Percentiles rank a stretch among this genome's conserved stretches.
phyloP scores from a whole-genome alignment of 768 basidiomycete genomes.

The Trametes meyenii region DNA sequence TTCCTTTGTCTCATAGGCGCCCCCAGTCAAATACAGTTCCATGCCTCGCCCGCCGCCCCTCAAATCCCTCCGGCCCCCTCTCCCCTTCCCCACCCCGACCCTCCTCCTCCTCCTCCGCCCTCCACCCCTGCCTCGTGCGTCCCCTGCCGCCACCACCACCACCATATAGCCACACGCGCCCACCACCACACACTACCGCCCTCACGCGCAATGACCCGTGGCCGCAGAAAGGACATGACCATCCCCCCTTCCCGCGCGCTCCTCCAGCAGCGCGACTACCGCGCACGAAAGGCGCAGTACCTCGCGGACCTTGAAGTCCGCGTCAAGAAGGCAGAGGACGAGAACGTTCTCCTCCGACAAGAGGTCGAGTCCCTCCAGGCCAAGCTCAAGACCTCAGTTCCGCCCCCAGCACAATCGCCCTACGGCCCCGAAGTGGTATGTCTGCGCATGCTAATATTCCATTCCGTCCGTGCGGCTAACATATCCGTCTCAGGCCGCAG shows the following conservation, averaged over 20 bases:
- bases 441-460: constrained; percentile 21
- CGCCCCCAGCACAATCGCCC: constrained; percentile 19
- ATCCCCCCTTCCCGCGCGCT: constrained; percentile 62
- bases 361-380: constrained; percentile 51
- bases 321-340: constrained; percentile 54
- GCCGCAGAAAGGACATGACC: constrained; percentile 65
- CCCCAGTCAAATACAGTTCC: constrained; percentile 23
- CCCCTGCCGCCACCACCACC: not conserved
- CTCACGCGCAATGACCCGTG: constrained; percentile 54
- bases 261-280: constrained; percentile 65
- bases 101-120: constrained; percentile 3
- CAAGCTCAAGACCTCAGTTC: constrained; percentile 34
- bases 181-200: not conserved
- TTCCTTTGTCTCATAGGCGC: constrained; percentile 22
- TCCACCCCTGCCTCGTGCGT: not conserved
- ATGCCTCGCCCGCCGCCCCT: constrained; percentile 14
- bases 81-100: not conserved
- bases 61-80: constrained; percentile 11
- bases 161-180: not conserved
- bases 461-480: constrained; percentile 4
- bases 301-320: constrained; percentile 58
- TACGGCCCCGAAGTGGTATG: constrained; percentile 36
- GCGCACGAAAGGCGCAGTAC: constrained; percentile 61
- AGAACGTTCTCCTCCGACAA: constrained; percentile 51
- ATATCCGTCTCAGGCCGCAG: constrained; percentile 44